Conservation (phyloP, 1,139 yeast genomes). For the Eremothecium coryli region DNA sequence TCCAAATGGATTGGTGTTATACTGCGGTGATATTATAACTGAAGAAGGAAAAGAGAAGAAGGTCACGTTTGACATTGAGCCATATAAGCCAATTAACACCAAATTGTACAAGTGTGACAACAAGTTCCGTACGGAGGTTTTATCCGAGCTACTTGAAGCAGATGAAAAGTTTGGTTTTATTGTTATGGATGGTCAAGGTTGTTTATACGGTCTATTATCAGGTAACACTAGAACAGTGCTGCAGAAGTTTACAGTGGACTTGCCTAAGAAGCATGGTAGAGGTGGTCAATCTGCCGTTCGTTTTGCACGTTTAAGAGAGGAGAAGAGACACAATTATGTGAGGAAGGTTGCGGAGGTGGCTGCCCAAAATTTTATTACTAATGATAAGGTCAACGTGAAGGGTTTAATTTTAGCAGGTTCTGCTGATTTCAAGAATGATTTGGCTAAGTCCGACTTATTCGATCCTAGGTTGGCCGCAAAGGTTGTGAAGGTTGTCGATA, state of each 20-base stretch:
- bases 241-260: conserved; percentile 92
- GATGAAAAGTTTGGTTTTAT: conserved; percentile 96
- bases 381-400: conserved; percentile 85
- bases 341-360: conserved; percentile 98
- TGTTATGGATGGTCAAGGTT: conserved; percentile 98
- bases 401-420: conserved; percentile 97
- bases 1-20: conserved; percentile 84
- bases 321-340: conserved; percentile 96
- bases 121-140: conserved; percentile 95
- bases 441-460: conserved; percentile 85
- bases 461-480: conserved; percentile 82
- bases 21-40: conserved; percentile 97
- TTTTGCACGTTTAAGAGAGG: conserved; percentile 97
- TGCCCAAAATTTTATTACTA: conserved; percentile 88
- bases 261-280: conserved; percentile 99
- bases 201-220: conserved; percentile 88
- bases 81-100: conserved; percentile 96
- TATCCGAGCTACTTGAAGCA: conserved; percentile 84
- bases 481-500: conserved; percentile 86
- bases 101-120: conserved; percentile 93
- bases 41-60: conserved; percentile 97
- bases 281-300: conserved; percentile 99
- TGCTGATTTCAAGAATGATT: conserved; percentile 94
- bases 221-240: conserved; percentile 95
- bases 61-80: conserved; percentile 90